Base-by-base conservation (phyloP, 2,329 filamentous ascomycete genomes). In the Hymenoscyphus infarciens region DNA sequence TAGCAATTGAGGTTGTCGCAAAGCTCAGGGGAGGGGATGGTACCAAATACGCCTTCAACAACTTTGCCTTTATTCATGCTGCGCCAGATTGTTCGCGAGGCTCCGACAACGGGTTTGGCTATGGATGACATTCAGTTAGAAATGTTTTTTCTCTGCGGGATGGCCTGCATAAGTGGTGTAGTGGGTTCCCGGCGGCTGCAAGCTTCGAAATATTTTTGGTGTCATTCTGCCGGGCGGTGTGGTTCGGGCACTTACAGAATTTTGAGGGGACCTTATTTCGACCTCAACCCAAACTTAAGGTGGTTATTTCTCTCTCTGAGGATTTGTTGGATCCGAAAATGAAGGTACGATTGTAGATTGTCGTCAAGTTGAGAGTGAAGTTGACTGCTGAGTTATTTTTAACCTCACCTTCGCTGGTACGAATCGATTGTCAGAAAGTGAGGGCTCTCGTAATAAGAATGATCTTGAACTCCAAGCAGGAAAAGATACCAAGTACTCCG, bases 1-100 rank as follows among this genome's bases (percentile, higher is more conserved):
- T 25, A 16, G 16, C 22, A 45, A 11, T 54, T 10, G 29, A 49
- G 29, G 15, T 59, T 10, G 53, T 39, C 29, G 19, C 58, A 13
- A 27, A 31, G 16, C n/a, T 27, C 25, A 25, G 35, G 57, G 10
- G 22, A 29, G 61, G 10, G 29, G 6, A 27, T 73, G 74, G 68
- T 79, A 86, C 84, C 84, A 70, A 88, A 84, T 64, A 87, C 80
- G 68, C 87, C 87, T 74, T 89, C 86, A 61, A 86, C 74, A 63
- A 86, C 77, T 73, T 81, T 83, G 61, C 69, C 69, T 60, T 64
- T 64, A 53, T 66, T 66, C 72, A 74, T 72, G 63, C 57, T 74
- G 67, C 70, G 45, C 59, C 59, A 60, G 31, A 60, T 29, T 35
- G 52, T 62, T 33, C 61, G 35, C 10, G 35, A 45, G 16, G 31